These are phyloP conservation scores for Rachicladosporium sp. DNA, from an alignment of 2,329 filamentous ascomycete species.

Conservation along the genomic window DNA sequence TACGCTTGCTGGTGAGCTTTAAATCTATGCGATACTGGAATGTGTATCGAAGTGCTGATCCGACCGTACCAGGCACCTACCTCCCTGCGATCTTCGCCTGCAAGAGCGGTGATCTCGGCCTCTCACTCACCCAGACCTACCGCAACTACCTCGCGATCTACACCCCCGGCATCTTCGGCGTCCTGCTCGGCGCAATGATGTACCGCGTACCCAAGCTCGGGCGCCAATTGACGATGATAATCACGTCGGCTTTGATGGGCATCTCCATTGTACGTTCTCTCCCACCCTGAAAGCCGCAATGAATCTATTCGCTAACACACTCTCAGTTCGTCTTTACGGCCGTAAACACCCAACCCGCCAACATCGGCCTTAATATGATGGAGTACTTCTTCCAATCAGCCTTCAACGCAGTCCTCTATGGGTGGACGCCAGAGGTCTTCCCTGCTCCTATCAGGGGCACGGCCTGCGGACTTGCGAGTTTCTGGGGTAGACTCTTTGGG, in stretches of 20 bases:
- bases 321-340: slow-evolving; percentile 32
- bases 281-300: too few relatives aligned
- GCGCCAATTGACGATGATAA: slow-evolving; percentile 34
- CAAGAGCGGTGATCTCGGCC: slow-evolving; percentile 37
- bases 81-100: slow-evolving; percentile 39
- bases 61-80: slow-evolving; percentile 27
- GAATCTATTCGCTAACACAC: too few relatives aligned
- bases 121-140: slow-evolving; percentile 38
- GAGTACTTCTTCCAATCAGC: slow-evolving; percentile 42
- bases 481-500: slow-evolving; percentile 46
- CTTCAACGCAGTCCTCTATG: slow-evolving; percentile 42
- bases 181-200: slow-evolving; percentile 37
- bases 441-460: slow-evolving; percentile 40
- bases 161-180: slow-evolving; percentile 39
- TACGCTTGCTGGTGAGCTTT: slow-evolving; percentile 30
- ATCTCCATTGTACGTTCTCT: slow-evolving; percentile 25
- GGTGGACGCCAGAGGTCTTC: slow-evolving; percentile 41
- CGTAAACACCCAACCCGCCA: slow-evolving; percentile 33
- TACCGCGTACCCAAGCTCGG: slow-evolving; percentile 35
- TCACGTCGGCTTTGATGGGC: slow-evolving; percentile 33
- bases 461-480: slow-evolving; percentile 44
- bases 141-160: slow-evolving; percentile 44
- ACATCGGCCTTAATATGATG: slow-evolving; percentile 39
- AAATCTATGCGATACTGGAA: neutral
- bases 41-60: neutral